phyloP scores from a whole-genome alignment of 345 rosid genomes.

The Conringia planisiliqua region DNA sequence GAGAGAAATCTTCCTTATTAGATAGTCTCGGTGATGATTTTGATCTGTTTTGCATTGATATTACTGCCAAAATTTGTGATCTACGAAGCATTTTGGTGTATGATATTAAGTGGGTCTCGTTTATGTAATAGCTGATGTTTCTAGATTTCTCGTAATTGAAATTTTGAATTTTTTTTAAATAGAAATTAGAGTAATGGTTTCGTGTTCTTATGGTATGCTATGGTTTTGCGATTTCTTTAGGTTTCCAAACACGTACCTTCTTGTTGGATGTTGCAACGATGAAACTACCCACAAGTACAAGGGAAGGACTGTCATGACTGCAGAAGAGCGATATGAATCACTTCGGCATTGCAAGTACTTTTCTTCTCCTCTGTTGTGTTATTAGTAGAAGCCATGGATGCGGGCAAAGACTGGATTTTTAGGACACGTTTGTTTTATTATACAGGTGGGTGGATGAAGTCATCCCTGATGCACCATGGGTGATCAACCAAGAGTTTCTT shows the following conservation, averaged over 20 bases:
- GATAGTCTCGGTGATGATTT: not conserved
- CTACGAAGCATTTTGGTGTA: not conserved
- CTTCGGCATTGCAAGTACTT: slow-evolving; percentile 94
- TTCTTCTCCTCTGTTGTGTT: not conserved
- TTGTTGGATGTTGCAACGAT: slow-evolving; percentile 92
- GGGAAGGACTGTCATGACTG: slow-evolving; percentile 93
- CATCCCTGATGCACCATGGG: slow-evolving; percentile 93
- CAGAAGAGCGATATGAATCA: slow-evolving; percentile 79
- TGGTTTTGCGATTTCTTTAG: slow-evolving; percentile 33
- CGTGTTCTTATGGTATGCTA: not conserved
- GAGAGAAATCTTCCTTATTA: not conserved
- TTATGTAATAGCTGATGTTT: slow-evolving; percentile 7
- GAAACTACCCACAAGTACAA: slow-evolving; percentile 77
- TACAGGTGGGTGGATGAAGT: slow-evolving; percentile 97
- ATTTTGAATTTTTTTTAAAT: not conserved
- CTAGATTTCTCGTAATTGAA: not conserved
- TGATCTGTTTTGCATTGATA: not conserved
- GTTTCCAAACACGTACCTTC: slow-evolving; percentile 74
- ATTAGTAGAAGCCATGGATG: not conserved
- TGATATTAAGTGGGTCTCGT: not conserved
- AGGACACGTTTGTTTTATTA: not conserved
- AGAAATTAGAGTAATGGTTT: not conserved
- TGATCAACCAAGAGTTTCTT: slow-evolving; percentile 75
- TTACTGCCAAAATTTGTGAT: not conserved
- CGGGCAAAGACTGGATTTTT: not conserved